Evolutionary conservation across 2,329 filamentous ascomycete genomes (phyloP), one percentile per base, ranked within the genome.

Genomic region (Colletotrichum viniferum): DNA sequence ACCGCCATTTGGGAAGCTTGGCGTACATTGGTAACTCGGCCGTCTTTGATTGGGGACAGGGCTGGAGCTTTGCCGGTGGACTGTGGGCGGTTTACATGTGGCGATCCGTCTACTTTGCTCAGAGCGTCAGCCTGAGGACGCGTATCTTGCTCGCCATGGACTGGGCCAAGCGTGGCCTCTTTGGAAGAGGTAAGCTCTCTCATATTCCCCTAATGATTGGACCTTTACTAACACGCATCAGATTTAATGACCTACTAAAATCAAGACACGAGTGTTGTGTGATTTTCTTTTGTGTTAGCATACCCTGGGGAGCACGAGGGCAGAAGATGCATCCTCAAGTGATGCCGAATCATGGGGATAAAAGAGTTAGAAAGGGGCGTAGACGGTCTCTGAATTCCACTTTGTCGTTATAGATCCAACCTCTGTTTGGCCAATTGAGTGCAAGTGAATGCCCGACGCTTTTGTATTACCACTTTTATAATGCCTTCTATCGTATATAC

Each of bases 11-110:
- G 26, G 97, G 97, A 26, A 97, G 92, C 79, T 86, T 99, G 80
- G 97, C 97, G 7, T 99, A 99, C 81, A 93, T 99, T 78, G 97
- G 97, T 60, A 99, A 99, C 83, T 96, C 96, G 9, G 97, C 97
- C 6, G 93, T 99, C 55, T 99, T 99, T 81, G 97, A 99, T 82
- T 91, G 97, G 69, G 92, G 92, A 9, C 91, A 93, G 58, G 96
- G 95, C 1, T 90, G 94, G 88, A 96, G 90, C 79, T 86, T 97
- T 73, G 92, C 92, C 2, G 97, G 97, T 66, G 97, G 97, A 0
- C 85, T 99, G 61, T 90, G 97, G 89, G 97, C 96, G 0, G 96
- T 98, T 64, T 99, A 99, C 84, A 91, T 98, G 38, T 99, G 97
- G 97, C 89, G 97, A 77, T 96, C 95, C 78, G 94, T 98, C 16